Percentiles rank a stretch among this genome's conserved stretches.
These are phyloP conservation scores for Carex littledalei DNA, from an alignment of 176 grass and related monocot species.

Conservation along the genomic window DNA sequence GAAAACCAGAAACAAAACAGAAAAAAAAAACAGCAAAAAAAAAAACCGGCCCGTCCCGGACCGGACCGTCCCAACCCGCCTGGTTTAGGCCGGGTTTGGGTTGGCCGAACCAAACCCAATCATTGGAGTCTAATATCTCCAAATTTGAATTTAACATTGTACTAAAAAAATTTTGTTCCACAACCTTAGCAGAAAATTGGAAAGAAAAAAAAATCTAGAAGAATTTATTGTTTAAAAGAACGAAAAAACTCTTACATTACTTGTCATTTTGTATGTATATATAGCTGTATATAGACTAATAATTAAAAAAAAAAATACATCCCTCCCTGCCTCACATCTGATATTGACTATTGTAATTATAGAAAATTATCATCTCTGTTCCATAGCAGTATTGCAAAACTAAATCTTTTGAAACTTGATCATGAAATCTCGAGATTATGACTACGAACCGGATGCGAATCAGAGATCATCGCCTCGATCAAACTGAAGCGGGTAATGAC, in stretches of 20 bases:
- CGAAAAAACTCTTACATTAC: not conserved
- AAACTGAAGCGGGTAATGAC: conserved; percentile 51
- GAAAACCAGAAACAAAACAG: too few relatives aligned
- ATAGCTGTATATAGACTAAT: not conserved
- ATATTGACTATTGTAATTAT: not conserved
- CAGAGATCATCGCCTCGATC: conserved; percentile 28
- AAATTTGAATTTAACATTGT: too few relatives aligned
- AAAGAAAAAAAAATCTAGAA: not conserved
- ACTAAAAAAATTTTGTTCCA: too few relatives aligned
- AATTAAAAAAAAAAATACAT: not conserved
- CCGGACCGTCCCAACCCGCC: too few relatives aligned
- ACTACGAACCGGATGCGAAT: not conserved
- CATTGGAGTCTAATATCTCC: too few relatives aligned
- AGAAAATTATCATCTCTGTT: not conserved
- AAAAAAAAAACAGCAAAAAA: too few relatives aligned
- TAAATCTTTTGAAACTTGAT: conserved; percentile 2
- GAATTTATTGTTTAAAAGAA: not conserved
- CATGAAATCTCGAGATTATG: not conserved
- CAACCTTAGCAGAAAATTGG: not conserved
- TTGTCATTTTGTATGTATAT: conserved; percentile 4
- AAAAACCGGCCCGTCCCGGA: too few relatives aligned
- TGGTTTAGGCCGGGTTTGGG: too few relatives aligned
- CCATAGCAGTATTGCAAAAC: not conserved
- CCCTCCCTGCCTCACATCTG: not conserved
- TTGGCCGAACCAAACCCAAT: too few relatives aligned